A percentile compares a stretch with the other conserved stretches of the same genome.
Conservation (phyloP, 306 rosid genomes). For the Rosa persica region DNA sequence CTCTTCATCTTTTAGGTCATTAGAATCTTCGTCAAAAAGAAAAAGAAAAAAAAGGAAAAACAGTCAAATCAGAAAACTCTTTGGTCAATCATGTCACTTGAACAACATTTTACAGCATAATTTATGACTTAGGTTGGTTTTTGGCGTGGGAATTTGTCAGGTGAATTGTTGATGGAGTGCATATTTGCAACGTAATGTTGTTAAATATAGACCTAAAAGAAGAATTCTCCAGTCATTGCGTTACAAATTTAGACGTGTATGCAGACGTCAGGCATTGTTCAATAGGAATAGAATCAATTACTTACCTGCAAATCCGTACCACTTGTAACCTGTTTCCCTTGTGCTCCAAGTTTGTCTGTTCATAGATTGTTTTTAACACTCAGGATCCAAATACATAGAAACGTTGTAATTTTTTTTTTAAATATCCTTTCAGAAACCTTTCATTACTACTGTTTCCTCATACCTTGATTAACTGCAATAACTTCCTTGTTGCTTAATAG, state of each 20-base stretch:
- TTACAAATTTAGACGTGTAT: background rate
- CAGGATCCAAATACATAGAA: background rate
- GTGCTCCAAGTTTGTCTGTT: conserved; percentile 63
- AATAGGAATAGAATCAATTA: background rate
- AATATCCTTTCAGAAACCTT: background rate
- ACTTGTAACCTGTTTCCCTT: conserved; percentile 62
- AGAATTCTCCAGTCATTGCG: background rate
- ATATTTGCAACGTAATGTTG: too few relatives aligned
- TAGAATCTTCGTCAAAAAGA: too few relatives aligned
- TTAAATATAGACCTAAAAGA: background rate
- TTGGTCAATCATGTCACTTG: too few relatives aligned
- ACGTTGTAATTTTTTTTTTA: background rate
- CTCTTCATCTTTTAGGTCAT: too few relatives aligned
- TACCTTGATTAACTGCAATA: conserved; percentile 80
- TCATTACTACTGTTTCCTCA: background rate
- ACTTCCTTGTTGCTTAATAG: conserved; percentile 62
- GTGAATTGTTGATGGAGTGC: too few relatives aligned
- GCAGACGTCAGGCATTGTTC: background rate
- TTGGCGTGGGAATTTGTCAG: too few relatives aligned
- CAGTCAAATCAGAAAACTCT: too few relatives aligned
- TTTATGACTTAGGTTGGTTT: background rate
- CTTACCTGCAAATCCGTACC: conserved; percentile 57
- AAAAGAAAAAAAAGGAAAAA: too few relatives aligned
- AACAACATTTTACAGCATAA: too few relatives aligned
- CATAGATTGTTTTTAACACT: background rate